A percentile compares a stretch with the other conserved stretches of the same genome.
Conservation (phyloP, 2,329 filamentous ascomycete genomes). For the Polychaeton citri region DNA sequence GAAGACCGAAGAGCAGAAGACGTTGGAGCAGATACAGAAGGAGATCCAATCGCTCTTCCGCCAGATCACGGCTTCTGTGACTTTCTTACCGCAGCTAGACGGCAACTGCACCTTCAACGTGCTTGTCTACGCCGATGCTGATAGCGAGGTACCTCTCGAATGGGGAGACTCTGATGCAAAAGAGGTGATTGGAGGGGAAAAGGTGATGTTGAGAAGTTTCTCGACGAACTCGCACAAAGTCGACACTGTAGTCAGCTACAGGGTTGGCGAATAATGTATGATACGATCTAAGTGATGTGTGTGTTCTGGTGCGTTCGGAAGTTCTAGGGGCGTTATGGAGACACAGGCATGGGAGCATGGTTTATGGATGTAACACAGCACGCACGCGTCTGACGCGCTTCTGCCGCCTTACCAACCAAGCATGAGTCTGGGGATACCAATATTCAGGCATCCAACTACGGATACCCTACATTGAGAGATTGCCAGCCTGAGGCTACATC, state of each 20-base stretch:
- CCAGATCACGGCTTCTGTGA: conserved; percentile 95
- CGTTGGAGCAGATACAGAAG: conserved; percentile 83
- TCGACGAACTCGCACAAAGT: conserved; percentile 90
- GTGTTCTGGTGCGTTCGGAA: no score
- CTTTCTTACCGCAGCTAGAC: conserved; percentile 84
- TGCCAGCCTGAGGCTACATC: no score
- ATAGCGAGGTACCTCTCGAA: conserved; percentile 91
- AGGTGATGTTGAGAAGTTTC: conserved; percentile 89
- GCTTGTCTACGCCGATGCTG: conserved; percentile 90
- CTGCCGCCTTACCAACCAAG: no score
- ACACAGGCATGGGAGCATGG: no score
- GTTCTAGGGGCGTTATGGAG: no score
- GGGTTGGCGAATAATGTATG: conserved; percentile 26
- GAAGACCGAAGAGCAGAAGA: conserved; percentile 49
- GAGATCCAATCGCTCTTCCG: conserved; percentile 96
- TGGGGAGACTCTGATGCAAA: conserved; percentile 98
- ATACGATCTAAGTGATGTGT: no score
- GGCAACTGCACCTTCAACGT: conserved; percentile 98
- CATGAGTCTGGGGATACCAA: no score
- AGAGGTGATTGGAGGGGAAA: conserved; percentile 88
- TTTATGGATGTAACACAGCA: no score
- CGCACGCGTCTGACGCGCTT: no score
- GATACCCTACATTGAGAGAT: no score
- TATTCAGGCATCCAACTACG: no score
- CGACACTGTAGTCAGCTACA: conserved; percentile 90